Conservation (phyloP, 2,329 filamentous ascomycete genomes). For the Trichocomaceae sp. region DNA sequence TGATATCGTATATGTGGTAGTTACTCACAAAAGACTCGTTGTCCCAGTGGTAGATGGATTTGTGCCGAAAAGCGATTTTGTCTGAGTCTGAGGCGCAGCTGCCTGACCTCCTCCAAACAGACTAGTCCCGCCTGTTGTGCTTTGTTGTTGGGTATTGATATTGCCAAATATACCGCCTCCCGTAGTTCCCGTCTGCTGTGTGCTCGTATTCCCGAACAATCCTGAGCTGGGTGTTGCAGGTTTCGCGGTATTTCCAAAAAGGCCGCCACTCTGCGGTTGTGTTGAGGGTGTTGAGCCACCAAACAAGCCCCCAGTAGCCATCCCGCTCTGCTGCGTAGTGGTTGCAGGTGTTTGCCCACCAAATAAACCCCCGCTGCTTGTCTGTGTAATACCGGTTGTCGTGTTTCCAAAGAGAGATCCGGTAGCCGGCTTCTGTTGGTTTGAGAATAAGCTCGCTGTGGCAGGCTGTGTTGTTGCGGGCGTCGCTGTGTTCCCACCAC, state of each 20-base stretch:
- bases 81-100: slow-evolving; percentile 27
- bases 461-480: slow-evolving; percentile 20
- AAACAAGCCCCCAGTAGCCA: slow-evolving; percentile 14
- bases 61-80: slow-evolving; percentile 30
- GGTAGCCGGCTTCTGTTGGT: slow-evolving; percentile 26
- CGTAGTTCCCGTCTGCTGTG: slow-evolving; percentile 9
- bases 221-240: slow-evolving; percentile 7
- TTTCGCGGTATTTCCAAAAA: slow-evolving; percentile 16
- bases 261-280: slow-evolving; percentile 23
- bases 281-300: slow-evolving; percentile 21
- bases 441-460: slow-evolving; percentile 24
- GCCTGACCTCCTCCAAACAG: slow-evolving; percentile 28
- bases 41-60: slow-evolving; percentile 21
- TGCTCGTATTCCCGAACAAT: slow-evolving; percentile 9
- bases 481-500: slow-evolving; percentile 20
- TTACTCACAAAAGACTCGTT: slow-evolving; percentile 31
- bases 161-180: slow-evolving; percentile 10
- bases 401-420: slow-evolving; percentile 28
- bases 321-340: slow-evolving; percentile 21
- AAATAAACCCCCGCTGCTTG: slow-evolving; percentile 30
- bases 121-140: slow-evolving; percentile 20
- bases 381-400: slow-evolving; percentile 21
- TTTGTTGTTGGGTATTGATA: slow-evolving; percentile 20
- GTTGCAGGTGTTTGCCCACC: slow-evolving; percentile 18
- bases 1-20: neutral